phyloP scores from a whole-genome alignment of 192 early-diverging fungal genomes.

The Gamsiella multidivaricata region DNA sequence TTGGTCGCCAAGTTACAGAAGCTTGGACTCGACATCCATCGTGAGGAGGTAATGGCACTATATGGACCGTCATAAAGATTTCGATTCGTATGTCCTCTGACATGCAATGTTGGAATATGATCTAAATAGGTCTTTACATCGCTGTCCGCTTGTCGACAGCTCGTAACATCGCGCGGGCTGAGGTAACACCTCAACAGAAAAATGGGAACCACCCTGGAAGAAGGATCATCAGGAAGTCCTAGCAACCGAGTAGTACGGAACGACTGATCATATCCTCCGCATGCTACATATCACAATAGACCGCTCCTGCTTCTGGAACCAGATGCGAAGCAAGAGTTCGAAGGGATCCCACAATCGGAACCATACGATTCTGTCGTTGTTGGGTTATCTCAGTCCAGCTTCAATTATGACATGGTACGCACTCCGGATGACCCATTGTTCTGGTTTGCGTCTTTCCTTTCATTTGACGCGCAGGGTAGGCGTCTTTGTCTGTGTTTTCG shows the following conservation, averaged over 20 bases:
- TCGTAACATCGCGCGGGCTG: constrained; percentile 61
- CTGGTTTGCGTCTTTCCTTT: background rate
- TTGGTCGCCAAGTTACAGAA: constrained; percentile 68
- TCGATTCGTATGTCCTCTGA: no score
- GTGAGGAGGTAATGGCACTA: constrained; percentile 58
- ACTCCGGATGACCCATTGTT: background rate
- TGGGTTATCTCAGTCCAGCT: constrained; percentile 79
- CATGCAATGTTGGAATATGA: background rate
- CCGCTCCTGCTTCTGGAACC: constrained; percentile 84
- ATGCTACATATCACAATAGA: no score
- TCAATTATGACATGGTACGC: constrained; percentile 74
- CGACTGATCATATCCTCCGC: no score
- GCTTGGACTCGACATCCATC: constrained; percentile 77
- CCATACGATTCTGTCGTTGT: constrained; percentile 85
- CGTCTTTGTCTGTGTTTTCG: no score
- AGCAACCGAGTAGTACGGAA: no score
- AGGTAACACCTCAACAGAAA: constrained; percentile 53
- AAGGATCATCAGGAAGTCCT: no score
- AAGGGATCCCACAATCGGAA: constrained; percentile 58
- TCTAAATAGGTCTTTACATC: constrained; percentile 80
- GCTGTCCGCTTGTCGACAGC: constrained; percentile 75
- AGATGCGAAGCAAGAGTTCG: constrained; percentile 79
- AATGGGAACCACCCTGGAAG: no score
- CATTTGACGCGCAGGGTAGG: background rate
- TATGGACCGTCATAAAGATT: no score